phyloP scores from a whole-genome alignment of 139 green algal genomes.

The Desmodesmus armatus region DNA sequence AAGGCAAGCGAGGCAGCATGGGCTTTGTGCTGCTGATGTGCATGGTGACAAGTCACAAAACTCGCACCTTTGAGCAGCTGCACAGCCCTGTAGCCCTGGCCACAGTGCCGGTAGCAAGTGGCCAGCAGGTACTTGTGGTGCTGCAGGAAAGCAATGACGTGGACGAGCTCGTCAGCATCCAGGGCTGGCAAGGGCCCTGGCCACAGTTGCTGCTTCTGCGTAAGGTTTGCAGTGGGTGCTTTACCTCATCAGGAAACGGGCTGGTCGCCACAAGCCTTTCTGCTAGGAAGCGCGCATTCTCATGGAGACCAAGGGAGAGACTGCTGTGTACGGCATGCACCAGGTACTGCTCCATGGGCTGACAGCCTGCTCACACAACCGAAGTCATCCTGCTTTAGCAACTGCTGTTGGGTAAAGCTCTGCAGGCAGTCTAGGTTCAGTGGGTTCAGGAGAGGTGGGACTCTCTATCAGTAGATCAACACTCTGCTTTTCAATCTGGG shows the following conservation, averaged over 20 bases:
- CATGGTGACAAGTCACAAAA: conserved; percentile 25
- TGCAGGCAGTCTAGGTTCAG: too few relatives aligned
- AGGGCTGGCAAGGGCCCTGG: background rate
- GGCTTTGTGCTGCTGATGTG: background rate
- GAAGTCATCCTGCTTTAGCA: too few relatives aligned
- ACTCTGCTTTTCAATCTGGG: too few relatives aligned
- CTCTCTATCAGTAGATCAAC: too few relatives aligned
- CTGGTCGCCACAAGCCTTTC: conserved; percentile 85
- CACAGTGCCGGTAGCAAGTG: conserved; percentile 83
- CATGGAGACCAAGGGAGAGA: conserved; percentile 73
- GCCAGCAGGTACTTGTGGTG: conserved; percentile 87
- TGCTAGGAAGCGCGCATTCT: conserved; percentile 88
- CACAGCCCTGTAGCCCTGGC: conserved; percentile 83
- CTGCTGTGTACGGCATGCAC: conserved; percentile 64
- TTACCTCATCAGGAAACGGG: too few relatives aligned
- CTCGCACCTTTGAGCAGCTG: conserved; percentile 75
- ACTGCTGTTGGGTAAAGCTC: too few relatives aligned
- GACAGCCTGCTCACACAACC: too few relatives aligned
- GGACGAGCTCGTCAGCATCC: too few relatives aligned
- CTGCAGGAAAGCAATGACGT: too few relatives aligned
- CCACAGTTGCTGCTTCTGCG: background rate
- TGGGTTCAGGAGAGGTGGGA: too few relatives aligned
- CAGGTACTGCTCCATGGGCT: conserved; percentile 47
- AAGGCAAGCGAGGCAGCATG: background rate
- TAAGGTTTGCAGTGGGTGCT: too few relatives aligned